Evolutionary conservation across 1,284 basidiomycete genomes (phyloP), one percentile per base, ranked within the genome.

Genomic region (Papiliotrema fonsecae): DNA sequence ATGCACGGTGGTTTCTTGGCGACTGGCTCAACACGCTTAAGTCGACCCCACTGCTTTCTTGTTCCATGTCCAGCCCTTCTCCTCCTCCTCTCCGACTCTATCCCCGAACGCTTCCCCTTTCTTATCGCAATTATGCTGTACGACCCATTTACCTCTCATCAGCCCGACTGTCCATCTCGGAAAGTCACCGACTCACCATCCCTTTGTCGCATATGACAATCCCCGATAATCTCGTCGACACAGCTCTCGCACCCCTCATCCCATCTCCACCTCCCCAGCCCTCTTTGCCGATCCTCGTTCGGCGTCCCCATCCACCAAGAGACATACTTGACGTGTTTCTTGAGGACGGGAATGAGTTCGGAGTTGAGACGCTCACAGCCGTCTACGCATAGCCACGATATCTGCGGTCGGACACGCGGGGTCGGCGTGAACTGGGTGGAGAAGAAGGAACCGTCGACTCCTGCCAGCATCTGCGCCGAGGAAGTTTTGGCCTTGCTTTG

Each of bases 311-410:
- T 52, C 19, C 46, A 38, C 35, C 56, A 50, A 2, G 54, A 58
- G 3, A 69, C 50, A 44, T 61, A 69, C 5, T 45, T 37, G 7
- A 71, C 43, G 19, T 56, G 52, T 4, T 45, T 51, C 26, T 51
- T 45, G 5, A 70, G 44, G 1, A 43, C 21, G 0, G 43, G 38
- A 9, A 60, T 32, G 0, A 57, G 35, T 9, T 58, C 57, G 21
- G 55, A 40, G 27, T 60, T 52, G 19, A 64, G 51, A 11, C 35
- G n/a, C 30, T 59, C 58, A 47, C 69, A 71, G 28, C 60, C 49
- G 50, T 69, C 66, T 21, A 67, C 22, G 42, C 57, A 60, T 22
- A 71, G 50, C 65, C 66, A 71, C 1, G 34, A 54, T 45, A 71
- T 57, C 7, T 37, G 13, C 19, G 51, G 36, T 7, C 40, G 27